A percentile compares a stretch with the other conserved stretches of the same genome.
Conservation (phyloP, 148 eudicot species). For the Amaranthus hypochondriacus region DNA sequence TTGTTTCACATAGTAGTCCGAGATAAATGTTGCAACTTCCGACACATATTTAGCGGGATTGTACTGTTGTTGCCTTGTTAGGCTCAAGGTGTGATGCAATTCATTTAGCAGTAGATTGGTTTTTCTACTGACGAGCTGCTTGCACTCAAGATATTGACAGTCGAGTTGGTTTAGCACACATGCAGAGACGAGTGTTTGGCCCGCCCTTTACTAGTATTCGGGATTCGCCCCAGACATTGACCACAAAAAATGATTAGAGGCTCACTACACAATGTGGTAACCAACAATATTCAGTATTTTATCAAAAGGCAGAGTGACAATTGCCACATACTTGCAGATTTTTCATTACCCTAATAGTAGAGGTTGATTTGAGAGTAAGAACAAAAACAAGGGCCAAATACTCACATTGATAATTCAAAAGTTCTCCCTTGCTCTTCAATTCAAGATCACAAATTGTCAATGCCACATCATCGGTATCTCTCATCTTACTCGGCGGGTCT, state of each 20-base stretch:
- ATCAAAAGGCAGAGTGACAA: slow-evolving; percentile 62
- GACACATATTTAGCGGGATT: neutral
- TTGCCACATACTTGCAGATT: slow-evolving; percentile 68
- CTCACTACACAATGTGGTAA: slow-evolving; percentile 57
- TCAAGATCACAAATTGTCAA: slow-evolving; percentile 67
- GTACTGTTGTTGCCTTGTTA: neutral
- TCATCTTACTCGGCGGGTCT: slow-evolving; percentile 54
- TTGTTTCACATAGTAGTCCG: slow-evolving; percentile 3
- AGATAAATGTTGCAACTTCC: neutral
- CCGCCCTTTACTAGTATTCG: too few relatives aligned
- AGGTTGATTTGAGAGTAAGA: slow-evolving; percentile 47
- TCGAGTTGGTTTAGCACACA: neutral
- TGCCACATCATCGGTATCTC: slow-evolving; percentile 61
- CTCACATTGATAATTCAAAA: slow-evolving; percentile 76
- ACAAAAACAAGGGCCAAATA: slow-evolving; percentile 80
- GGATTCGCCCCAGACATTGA: slow-evolving; percentile 50
- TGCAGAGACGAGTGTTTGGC: too few relatives aligned
- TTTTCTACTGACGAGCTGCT: neutral
- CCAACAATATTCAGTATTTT: slow-evolving; percentile 51
- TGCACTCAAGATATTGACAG: neutral
- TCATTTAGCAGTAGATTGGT: neutral
- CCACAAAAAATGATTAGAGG: slow-evolving; percentile 62
- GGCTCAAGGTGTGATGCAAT: neutral
- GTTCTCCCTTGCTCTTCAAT: slow-evolving; percentile 63
- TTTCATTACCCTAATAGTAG: slow-evolving; percentile 79